These are phyloP conservation scores for Vachellia collinsii DNA, from an alignment of 306 rosid species.

Conservation along the genomic window DNA sequence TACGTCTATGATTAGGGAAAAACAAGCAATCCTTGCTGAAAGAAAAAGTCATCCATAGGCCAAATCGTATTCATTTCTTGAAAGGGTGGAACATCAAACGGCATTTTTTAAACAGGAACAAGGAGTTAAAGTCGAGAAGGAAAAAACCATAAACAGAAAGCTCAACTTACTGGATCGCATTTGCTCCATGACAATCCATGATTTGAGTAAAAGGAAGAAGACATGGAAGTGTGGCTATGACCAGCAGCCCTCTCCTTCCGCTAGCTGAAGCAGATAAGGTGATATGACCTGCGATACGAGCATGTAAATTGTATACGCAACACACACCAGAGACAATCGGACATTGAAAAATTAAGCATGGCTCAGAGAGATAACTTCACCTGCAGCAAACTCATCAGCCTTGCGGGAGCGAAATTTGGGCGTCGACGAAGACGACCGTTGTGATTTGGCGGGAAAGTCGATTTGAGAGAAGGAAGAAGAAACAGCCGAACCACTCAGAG, in stretches of 20 bases:
- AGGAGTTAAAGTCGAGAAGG: not conserved
- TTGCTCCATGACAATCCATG: slow-evolving; percentile 42
- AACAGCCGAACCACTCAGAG: slow-evolving; percentile 42
- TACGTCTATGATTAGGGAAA: not conserved
- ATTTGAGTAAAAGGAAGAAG: slow-evolving; percentile 55
- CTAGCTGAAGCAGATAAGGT: slow-evolving; percentile 32
- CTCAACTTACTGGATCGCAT: slow-evolving; percentile 61
- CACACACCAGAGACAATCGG: not conserved
- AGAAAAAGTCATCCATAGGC: not conserved
- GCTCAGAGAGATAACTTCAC: slow-evolving; percentile 1
- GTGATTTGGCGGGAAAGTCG: slow-evolving; percentile 55
- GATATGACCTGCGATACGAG: slow-evolving; percentile 32
- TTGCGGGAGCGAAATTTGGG: slow-evolving; percentile 42
- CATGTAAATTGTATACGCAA: not conserved
- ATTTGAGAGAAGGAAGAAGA: slow-evolving; percentile 32
- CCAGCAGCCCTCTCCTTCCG: slow-evolving; percentile 58
- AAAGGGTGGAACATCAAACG: not conserved
- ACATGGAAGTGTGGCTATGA: slow-evolving; percentile 63
- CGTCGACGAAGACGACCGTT: slow-evolving; percentile 38
- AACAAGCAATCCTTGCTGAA: not conserved
- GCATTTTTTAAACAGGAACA: not conserved
- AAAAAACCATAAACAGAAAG: not conserved
- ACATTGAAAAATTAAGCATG: slow-evolving; percentile 27
- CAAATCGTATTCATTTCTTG: not conserved
- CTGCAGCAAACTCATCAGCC: slow-evolving; percentile 29